Evolutionary conservation across 768 basidiomycete genomes (phyloP).

Genomic region (Mycena rebaudengoi): DNA sequence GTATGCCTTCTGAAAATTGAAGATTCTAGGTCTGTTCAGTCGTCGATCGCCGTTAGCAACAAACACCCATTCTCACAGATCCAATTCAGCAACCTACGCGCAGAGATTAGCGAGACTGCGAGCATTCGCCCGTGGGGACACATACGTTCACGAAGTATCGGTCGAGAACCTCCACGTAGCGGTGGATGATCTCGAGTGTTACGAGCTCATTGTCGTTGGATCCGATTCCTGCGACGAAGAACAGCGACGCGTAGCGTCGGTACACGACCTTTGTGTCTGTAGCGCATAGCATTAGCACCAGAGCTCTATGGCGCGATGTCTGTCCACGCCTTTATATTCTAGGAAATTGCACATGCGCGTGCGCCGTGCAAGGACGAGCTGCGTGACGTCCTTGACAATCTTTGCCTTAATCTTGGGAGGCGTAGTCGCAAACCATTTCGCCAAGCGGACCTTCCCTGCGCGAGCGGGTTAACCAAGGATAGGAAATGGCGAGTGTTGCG

Average conservation of each 20-base stretch:
- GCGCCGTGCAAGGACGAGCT: constrained; percentile 81
- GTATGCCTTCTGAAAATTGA: constrained; percentile 91
- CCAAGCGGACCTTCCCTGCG: constrained; percentile 79
- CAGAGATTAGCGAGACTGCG: background rate
- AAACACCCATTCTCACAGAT: constrained; percentile 60
- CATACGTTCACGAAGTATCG: constrained; percentile 78
- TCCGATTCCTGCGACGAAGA: constrained; percentile 83
- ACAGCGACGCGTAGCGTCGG: constrained; percentile 84
- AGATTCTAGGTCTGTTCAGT: constrained; percentile 59
- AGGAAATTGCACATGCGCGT: constrained; percentile 90
- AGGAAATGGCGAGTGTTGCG: background rate
- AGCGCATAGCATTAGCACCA: background rate
- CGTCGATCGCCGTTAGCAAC: background rate
- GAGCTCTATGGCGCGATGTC: constrained; percentile 39
- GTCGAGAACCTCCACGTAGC: constrained; percentile 83
- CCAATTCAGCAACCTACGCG: constrained; percentile 73
- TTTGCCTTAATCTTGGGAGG: constrained; percentile 77
- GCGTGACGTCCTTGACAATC: constrained; percentile 91
- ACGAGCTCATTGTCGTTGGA: constrained; percentile 82
- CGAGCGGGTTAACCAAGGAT: constrained; percentile 1
- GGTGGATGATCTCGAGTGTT: constrained; percentile 84
- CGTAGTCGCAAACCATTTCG: constrained; percentile 89
- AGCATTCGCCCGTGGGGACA: constrained; percentile 22
- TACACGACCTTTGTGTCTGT: constrained; percentile 73
- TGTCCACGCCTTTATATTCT: constrained; percentile 79